Evolutionary conservation across 805 yeast species (phyloP), one percentile per base, ranked within the genome.

Genomic region (Wickerhamomyces mucosus): DNA sequence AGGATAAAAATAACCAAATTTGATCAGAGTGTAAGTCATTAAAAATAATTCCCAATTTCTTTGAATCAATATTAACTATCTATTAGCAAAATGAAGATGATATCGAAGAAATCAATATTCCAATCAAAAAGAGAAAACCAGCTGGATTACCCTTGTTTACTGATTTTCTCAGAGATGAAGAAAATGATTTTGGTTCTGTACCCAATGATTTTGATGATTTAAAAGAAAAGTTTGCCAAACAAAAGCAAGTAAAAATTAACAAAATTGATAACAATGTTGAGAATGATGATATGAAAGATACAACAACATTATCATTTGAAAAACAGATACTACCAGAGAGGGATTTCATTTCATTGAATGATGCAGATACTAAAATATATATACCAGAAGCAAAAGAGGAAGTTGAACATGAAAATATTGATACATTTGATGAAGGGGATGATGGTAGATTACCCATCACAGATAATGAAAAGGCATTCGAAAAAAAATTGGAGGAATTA

Each of bases 401-500:
- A 21, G 31, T 32, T 18, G 29, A 18, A 12, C 39, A 31, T 14
- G 27, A 26, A 18, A 15, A 15, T 7, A 21, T 18, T 8, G 27
- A 26, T 22, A 21, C 21, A 8, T 28, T 31, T 10, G 21, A 15
- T 4, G 21, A 35, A 51, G n/a, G 38, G 5, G 43, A 41, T 13
- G 48, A 44, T 28, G 49, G 46, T 4, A 28, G 42, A 14, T 16
- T 58, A 18, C 51, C 61, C 3, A 32, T 58, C 13, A 44, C 53
- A 1, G 41, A 45, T 8, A 45, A 40, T 10, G 62, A 58, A 33
- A 21, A 33, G 12, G 34, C 37, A 4, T 27, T 53, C 7, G 60
- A 55, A 28, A 35, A 41, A 26, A 36, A 44, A 27, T 27, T 52
- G 23, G 34, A 45, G 6, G 44, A 50, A 7, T 44, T 48, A 39